These are phyloP conservation scores for Ceratocystis colombiana DNA, from an alignment of 2,329 filamentous ascomycete genomes.

Conservation along the genomic window DNA sequence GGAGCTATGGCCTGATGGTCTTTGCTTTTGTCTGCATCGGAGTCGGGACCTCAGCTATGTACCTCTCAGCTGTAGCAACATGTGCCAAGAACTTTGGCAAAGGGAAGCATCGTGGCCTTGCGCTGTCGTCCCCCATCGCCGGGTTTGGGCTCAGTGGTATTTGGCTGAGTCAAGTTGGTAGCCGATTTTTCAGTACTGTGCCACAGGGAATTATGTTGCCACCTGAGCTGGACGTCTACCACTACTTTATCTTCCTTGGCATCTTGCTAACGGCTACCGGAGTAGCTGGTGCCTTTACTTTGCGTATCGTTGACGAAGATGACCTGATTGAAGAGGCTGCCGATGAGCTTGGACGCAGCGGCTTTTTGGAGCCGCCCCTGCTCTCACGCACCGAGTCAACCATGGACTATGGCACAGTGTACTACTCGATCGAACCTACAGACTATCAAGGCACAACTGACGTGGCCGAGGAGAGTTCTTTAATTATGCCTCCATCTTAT, in stretches of 20 bases:
- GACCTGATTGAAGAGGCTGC: conserved; percentile 83
- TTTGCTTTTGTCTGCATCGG: conserved; percentile 75
- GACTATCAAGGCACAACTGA: conserved; percentile 26
- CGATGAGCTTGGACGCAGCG: conserved; percentile 82
- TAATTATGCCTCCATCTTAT: background rate
- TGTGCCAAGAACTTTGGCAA: conserved; percentile 97
- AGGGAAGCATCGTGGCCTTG: conserved; percentile 76
- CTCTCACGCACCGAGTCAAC: conserved; percentile 43
- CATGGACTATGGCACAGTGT: conserved; percentile 54
- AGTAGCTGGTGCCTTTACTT: conserved; percentile 58
- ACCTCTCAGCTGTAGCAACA: conserved; percentile 81
- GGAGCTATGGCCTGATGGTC: conserved; percentile 75
- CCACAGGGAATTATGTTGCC: conserved; percentile 46
- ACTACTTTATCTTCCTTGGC: conserved; percentile 79
- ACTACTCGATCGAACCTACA: conserved; percentile 29
- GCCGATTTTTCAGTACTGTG: conserved; percentile 61
- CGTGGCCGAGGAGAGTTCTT: conserved; percentile 33
- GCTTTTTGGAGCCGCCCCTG: conserved; percentile 65
- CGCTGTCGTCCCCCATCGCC: conserved; percentile 81
- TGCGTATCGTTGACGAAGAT: conserved; percentile 73
- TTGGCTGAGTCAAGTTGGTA: conserved; percentile 88
- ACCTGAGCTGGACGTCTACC: conserved; percentile 62
- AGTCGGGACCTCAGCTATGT: conserved; percentile 76
- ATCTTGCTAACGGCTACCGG: conserved; percentile 61
- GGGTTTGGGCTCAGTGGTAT: conserved; percentile 89